Evolutionary conservation across 495 filamentous ascomycete species (phyloP).

Genomic region (Chaetomium tenue): DNA sequence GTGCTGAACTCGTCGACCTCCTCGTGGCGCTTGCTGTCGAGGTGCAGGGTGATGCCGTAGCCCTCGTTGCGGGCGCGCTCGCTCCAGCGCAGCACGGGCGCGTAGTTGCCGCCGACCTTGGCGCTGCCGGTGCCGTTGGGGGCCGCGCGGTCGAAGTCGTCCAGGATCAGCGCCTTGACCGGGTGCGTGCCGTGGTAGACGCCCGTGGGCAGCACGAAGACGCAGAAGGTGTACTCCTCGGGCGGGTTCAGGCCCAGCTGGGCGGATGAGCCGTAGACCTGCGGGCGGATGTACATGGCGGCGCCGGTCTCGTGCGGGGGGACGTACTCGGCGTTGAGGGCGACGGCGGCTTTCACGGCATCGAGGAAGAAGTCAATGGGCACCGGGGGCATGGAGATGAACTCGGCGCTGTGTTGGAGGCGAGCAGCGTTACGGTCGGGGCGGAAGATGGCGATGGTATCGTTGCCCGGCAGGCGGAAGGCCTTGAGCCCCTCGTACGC

Average conservation of each 20-base stretch:
- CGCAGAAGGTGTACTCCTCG: slow-evolving; percentile 83
- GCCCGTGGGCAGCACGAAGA: slow-evolving; percentile 81
- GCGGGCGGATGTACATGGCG: slow-evolving; percentile 82
- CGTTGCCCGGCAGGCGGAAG: slow-evolving; percentile 66
- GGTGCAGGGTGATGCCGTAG: slow-evolving; percentile 81
- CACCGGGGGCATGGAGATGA: slow-evolving; percentile 74
- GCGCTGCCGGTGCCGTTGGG: slow-evolving; percentile 71
- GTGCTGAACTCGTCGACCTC: slow-evolving; percentile 92
- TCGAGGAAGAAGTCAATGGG: slow-evolving; percentile 69
- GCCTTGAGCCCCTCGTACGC: slow-evolving; percentile 93
- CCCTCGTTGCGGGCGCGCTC: slow-evolving; percentile 70
- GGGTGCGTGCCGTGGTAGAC: slow-evolving; percentile 86
- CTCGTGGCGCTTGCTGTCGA: slow-evolving; percentile 74
- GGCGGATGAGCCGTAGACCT: slow-evolving; percentile 79
- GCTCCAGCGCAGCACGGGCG: slow-evolving; percentile 76
- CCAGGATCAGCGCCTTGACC: slow-evolving; percentile 74
- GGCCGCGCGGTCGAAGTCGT: slow-evolving; percentile 72
- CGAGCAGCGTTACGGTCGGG: slow-evolving; percentile 76
- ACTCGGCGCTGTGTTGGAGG: slow-evolving; percentile 71
- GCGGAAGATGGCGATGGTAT: slow-evolving; percentile 73
- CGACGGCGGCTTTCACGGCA: slow-evolving; percentile 74
- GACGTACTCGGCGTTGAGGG: slow-evolving; percentile 81
- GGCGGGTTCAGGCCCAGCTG: slow-evolving; percentile 79
- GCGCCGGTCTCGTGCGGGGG: slow-evolving; percentile 80
- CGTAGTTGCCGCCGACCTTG: slow-evolving; percentile 78